phyloP scores from a whole-genome alignment of 1,284 basidiomycete genomes.

The Boletus semigastroideus region DNA sequence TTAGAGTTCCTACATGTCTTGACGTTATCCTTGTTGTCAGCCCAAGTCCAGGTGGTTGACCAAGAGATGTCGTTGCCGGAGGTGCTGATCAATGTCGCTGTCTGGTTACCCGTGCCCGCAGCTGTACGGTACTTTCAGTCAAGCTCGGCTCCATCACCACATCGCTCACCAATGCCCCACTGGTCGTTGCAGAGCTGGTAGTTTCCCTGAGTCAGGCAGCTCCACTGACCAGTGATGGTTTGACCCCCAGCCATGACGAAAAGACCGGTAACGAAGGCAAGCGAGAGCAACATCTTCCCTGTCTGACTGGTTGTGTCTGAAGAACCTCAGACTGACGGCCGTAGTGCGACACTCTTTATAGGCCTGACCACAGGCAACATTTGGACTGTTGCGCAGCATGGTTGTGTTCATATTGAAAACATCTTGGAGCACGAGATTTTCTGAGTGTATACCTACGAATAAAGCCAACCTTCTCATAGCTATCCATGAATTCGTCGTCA shows the following conservation, averaged over 20 bases:
- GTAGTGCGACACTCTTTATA: constrained; percentile 9
- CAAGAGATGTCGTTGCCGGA: constrained; percentile 47
- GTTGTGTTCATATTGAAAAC: neutral
- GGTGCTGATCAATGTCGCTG: constrained; percentile 46
- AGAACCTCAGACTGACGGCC: neutral
- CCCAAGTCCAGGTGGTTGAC: constrained; percentile 58
- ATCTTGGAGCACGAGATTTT: constrained; percentile 1
- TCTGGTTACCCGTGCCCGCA: constrained; percentile 48
- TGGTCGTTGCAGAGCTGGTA: constrained; percentile 58
- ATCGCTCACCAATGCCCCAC: constrained; percentile 46
- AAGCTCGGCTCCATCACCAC: neutral
- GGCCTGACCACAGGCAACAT: neutral
- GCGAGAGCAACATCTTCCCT: constrained; percentile 7
- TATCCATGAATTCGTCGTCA: neutral
- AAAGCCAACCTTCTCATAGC: constrained; percentile 8
- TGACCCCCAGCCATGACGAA: constrained; percentile 14
- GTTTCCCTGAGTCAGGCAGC: constrained; percentile 45
- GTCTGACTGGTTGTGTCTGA: neutral
- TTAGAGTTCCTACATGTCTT: constrained; percentile 42
- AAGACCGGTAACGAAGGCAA: constrained; percentile 3
- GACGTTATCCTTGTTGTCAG: constrained; percentile 50
- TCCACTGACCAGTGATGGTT: constrained; percentile 43
- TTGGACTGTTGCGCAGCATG: neutral
- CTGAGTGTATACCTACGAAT: neutral
- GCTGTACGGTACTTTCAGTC: constrained; percentile 8